phyloP scores from a whole-genome alignment of 768 basidiomycete genomes.

The Serendipita sp. region DNA sequence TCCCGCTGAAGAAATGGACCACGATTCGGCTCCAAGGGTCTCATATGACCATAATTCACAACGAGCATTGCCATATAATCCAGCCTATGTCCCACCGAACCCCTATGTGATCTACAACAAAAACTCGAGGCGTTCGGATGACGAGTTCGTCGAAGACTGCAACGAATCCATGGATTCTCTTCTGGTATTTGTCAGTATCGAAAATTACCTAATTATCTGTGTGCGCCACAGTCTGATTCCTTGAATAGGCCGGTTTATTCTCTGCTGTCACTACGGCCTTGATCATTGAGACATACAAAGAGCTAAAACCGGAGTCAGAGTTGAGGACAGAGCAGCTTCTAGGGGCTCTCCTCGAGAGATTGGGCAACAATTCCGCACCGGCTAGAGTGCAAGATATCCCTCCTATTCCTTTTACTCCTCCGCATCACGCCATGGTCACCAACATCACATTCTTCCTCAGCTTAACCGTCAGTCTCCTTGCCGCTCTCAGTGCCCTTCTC shows the following conservation, averaged over 20 bases:
- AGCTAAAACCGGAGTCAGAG: slow-evolving; percentile 14
- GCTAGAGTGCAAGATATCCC: not conserved
- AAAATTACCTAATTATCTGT: too few species aligned
- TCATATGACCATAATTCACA: too few species aligned
- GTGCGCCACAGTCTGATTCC: too few species aligned
- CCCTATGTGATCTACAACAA: too few species aligned
- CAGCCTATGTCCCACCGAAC: too few species aligned
- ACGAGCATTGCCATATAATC: too few species aligned
- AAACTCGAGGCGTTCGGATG: too few species aligned
- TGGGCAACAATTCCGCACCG: not conserved
- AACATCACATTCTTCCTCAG: slow-evolving; percentile 30
- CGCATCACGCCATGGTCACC: slow-evolving; percentile 22
- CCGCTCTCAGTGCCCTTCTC: slow-evolving; percentile 30
- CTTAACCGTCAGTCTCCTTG: slow-evolving; percentile 25
- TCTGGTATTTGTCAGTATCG: slow-evolving; percentile 5
- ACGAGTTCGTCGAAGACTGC: too few species aligned
- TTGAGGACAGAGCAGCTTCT: slow-evolving; percentile 9
- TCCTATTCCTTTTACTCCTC: slow-evolving; percentile 12
- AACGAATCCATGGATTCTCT: slow-evolving; percentile 7
- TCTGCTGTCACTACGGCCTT: slow-evolving; percentile 20
- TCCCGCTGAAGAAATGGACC: too few species aligned
- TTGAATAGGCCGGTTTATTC: slow-evolving; percentile 21
- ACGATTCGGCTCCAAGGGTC: too few species aligned
- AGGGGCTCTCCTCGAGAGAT: not conserved
- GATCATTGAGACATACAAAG: slow-evolving; percentile 16